Conservation (phyloP, 2,329 filamentous ascomycete species). For the Verticillium albo-atrum region DNA sequence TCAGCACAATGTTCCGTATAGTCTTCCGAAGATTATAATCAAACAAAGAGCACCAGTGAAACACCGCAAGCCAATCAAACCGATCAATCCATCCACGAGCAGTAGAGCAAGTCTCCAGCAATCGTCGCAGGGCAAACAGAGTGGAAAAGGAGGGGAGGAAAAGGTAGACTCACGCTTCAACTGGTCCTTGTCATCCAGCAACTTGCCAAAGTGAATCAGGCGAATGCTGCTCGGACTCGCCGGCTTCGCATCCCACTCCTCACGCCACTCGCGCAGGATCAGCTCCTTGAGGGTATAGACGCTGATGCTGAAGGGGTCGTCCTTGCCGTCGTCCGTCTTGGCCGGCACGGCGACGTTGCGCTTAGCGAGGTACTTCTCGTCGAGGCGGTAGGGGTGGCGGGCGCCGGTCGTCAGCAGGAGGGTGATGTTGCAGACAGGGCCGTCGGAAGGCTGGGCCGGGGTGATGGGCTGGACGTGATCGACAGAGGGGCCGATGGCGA, state of each 20-base stretch:
- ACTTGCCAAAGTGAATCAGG: slow-evolving; percentile 85
- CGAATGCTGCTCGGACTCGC: slow-evolving; percentile 85
- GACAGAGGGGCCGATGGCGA: slow-evolving; percentile 39
- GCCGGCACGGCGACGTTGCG: slow-evolving; percentile 74
- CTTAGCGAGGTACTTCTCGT: slow-evolving; percentile 79
- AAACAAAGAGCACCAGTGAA: not conserved
- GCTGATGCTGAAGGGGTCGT: slow-evolving; percentile 84
- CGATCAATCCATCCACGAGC: not conserved
- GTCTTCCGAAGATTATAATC: too few relatives aligned
- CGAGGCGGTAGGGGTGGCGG: slow-evolving; percentile 84
- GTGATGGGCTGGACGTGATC: slow-evolving; percentile 33
- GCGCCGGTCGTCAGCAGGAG: slow-evolving; percentile 77
- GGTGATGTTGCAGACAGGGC: slow-evolving; percentile 65
- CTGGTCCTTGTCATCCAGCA: slow-evolving; percentile 83
- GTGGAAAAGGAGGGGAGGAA: not conserved
- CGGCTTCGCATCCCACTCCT: slow-evolving; percentile 85
- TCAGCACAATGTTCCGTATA: too few relatives aligned
- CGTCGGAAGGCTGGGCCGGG: slow-evolving; percentile 22
- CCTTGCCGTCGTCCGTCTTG: slow-evolving; percentile 49
- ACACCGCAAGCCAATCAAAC: too few relatives aligned
- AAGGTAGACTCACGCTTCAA: slow-evolving; percentile 64
- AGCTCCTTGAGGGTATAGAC: slow-evolving; percentile 93
- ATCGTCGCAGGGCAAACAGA: too few relatives aligned
- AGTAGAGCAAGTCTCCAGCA: not conserved
- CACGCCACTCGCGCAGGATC: slow-evolving; percentile 88